These are phyloP conservation scores for Plectosphaerella plurivora DNA, from an alignment of 2,329 filamentous ascomycete genomes.

Conservation along the genomic window DNA sequence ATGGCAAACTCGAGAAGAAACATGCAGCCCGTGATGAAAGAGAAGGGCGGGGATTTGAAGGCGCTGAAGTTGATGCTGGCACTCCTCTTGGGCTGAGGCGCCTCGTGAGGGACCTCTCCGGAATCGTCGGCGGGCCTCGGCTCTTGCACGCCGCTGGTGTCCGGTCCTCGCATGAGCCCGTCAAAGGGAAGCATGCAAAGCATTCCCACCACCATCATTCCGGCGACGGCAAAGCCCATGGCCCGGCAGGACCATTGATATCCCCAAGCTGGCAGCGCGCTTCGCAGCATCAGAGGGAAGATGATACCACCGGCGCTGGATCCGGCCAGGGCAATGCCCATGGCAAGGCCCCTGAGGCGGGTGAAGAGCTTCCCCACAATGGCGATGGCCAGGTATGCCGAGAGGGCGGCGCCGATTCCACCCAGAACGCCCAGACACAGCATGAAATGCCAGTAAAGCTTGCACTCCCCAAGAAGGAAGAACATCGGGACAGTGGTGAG, in stretches of 20 bases:
- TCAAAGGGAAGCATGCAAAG: slow-evolving; percentile 28
- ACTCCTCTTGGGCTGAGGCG: slow-evolving; percentile 4
- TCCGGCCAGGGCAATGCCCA: slow-evolving; percentile 17
- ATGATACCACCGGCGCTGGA: slow-evolving; percentile 22
- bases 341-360: slow-evolving; percentile 16
- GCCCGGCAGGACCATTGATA: slow-evolving; percentile 29
- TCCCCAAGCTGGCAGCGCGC: slow-evolving; percentile 20
- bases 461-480: slow-evolving; percentile 41
- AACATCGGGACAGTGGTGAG: slow-evolving; percentile 31
- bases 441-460: slow-evolving; percentile 43
- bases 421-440: slow-evolving; percentile 36
- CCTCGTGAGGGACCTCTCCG: background rate
- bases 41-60: slow-evolving; percentile 34
- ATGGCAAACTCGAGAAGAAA: slow-evolving; percentile 44
- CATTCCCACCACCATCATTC: slow-evolving; percentile 18
- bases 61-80: slow-evolving; percentile 32
- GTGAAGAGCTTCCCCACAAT: slow-evolving; percentile 23
- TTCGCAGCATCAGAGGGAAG: slow-evolving; percentile 26
- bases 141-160: slow-evolving; percentile 7
- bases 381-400: slow-evolving; percentile 28
- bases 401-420: slow-evolving; percentile 33
- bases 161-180: slow-evolving; percentile 9
- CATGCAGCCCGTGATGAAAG: slow-evolving; percentile 33
- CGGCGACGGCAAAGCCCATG: slow-evolving; percentile 22
- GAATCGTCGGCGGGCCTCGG: background rate